Evolutionary conservation across 2,329 filamentous ascomycete species (phyloP), one percentile per base, ranked within the genome.

Genomic region (Mariannaea elegans): DNA sequence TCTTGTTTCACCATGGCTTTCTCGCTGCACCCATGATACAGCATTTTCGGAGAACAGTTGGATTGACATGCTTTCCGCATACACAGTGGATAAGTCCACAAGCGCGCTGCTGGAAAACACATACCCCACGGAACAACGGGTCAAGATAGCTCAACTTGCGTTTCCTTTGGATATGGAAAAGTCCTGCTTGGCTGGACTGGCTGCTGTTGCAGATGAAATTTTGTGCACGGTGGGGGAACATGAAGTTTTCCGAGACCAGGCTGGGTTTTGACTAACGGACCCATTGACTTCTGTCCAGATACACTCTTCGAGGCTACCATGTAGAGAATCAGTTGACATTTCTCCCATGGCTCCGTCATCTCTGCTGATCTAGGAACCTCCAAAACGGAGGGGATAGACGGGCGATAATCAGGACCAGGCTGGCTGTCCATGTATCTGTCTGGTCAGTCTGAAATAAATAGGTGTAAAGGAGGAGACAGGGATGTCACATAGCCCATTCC

Each of bases 1-100:
- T 36, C 19, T 71, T 6, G 73, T 76, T 2, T 75, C 72, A 9
- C 73, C 74, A 4, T 68, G 65, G 64, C 45, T 74, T 10, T 48
- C 19, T 31, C 24, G 36, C 7, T 32, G 39, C 18, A 56, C 41
- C 13, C 31, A 18, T 7, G 24, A 61, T 16, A 34, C 42, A 18
- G 61, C 61, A 14, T 63, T 55, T 16, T 16, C 21, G 6, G 29
- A 55, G 18, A 63, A 61, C n/a, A 47, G 6, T 14, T 42, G 38
- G 29, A 46, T 63, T 21, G 61, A 63, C 44, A 61, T 63, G 57
- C 38, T 63, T 24, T 61, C 61, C 2, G 48, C 10, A 2, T 16
- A 31, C 2, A 53, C 27, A 12, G 49, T 53, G n/a, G 41, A 57
- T 18, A 58, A 41, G 16, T 52, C 48, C 14, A 62, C 53, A 2